phyloP scores from a whole-genome alignment of 164 flowering plant species.

The Magnolia changhungtana region DNA sequence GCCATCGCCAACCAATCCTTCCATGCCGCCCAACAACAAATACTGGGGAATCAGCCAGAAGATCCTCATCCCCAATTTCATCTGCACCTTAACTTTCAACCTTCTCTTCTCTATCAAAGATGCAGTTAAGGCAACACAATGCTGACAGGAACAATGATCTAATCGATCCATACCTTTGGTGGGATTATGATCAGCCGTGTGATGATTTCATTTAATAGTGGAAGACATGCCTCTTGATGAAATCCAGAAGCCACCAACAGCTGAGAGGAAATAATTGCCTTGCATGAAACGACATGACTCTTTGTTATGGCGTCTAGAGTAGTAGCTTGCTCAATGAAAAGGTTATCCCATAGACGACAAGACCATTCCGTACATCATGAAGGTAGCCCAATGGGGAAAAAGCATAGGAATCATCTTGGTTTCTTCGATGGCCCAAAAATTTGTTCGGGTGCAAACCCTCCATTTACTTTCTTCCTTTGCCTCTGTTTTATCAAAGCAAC shows the following conservation, averaged over 20 bases:
- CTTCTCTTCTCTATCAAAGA: slow-evolving; percentile 18
- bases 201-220: background rate
- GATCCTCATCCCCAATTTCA: slow-evolving; percentile 1
- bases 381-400: slow-evolving; percentile 27
- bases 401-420: slow-evolving; percentile 17
- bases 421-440: slow-evolving; percentile 27
- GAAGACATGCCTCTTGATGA: background rate
- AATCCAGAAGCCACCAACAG: background rate
- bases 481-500: no score
- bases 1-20: slow-evolving; percentile 15
- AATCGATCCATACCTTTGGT: no score
- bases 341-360: background rate
- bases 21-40: slow-evolving; percentile 15
- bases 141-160: background rate
- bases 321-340: background rate
- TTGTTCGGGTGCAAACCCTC: slow-evolving; percentile 21
- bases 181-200: no score
- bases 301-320: no score
- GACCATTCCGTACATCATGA: background rate
- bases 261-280: no score
- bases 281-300: no score
- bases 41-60: slow-evolving; percentile 25
- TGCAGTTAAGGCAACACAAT: slow-evolving; percentile 13
- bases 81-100: background rate
- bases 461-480: slow-evolving; percentile 13